A percentile compares a stretch with the other conserved stretches of the same genome.
phyloP scores from a whole-genome alignment of 441 rosid species.

The Gossypium lobatum region DNA sequence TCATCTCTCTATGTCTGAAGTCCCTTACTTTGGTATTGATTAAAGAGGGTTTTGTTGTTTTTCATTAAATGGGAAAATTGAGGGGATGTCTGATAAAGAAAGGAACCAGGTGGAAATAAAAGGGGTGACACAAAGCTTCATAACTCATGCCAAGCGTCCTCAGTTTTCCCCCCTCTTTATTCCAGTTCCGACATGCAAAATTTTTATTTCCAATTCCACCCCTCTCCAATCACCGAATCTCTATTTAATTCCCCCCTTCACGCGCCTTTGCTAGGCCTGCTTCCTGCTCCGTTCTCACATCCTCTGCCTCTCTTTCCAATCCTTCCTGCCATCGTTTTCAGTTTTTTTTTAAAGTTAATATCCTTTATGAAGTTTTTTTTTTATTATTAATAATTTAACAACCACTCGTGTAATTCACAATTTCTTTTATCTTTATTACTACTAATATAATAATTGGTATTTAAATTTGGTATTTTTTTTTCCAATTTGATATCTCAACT shows the following conservation, averaged over 20 bases:
- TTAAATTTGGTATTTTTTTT: too few relatives aligned
- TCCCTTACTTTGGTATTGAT: background rate
- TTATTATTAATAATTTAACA: too few relatives aligned
- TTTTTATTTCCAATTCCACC: conserved; percentile 33
- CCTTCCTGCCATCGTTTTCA: too few relatives aligned
- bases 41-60: background rate
- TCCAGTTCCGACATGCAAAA: conserved; percentile 44
- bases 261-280: background rate
- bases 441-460: too few relatives aligned
- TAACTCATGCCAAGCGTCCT: conserved; percentile 48
- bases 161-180: background rate
- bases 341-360: too few relatives aligned
- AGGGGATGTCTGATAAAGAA: background rate
- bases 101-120: conserved; percentile 28
- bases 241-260: background rate
- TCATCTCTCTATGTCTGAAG: background rate
- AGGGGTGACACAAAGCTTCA: conserved; percentile 17
- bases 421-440: too few relatives aligned
- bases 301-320: background rate
- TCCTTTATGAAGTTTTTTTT: too few relatives aligned
- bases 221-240: conserved; percentile 17
- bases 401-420: too few relatives aligned
- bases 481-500: too few relatives aligned
- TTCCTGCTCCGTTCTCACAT: background rate
- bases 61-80: background rate